Evolutionary conservation across 371 early-diverging fungal species (phyloP).

Genomic region (Dichotomocladium elegans): DNA sequence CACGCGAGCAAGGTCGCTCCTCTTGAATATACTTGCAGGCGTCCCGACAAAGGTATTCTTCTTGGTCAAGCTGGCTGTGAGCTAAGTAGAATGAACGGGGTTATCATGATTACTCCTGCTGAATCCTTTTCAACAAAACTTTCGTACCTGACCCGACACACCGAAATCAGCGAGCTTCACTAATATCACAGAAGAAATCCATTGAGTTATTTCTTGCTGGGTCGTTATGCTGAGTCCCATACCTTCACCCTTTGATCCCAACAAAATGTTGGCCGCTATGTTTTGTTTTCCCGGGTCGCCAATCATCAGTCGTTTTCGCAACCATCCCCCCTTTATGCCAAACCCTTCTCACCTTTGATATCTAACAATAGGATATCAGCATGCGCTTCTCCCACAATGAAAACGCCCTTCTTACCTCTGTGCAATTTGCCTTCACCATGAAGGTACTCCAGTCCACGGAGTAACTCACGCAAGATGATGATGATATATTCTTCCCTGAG

Average conservation of each 20-base stretch:
- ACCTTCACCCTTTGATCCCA: constrained; percentile 73
- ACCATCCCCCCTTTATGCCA: neutral
- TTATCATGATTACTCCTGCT: too few relatives aligned
- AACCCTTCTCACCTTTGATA: constrained; percentile 63
- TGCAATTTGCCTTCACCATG: constrained; percentile 94
- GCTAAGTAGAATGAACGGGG: constrained; percentile 27
- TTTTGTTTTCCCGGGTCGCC: neutral
- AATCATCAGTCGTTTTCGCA: neutral
- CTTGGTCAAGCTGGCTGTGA: constrained; percentile 90
- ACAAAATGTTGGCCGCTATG: constrained; percentile 83
- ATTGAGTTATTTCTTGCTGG: too few relatives aligned
- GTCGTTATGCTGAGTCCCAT: too few relatives aligned
- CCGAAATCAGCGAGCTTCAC: constrained; percentile 98
- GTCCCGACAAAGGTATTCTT: constrained; percentile 99
- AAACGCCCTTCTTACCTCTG: constrained; percentile 52
- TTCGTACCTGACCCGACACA: constrained; percentile 84
- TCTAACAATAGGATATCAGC: constrained; percentile 40
- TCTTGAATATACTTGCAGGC: constrained; percentile 59
- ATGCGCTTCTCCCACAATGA: neutral
- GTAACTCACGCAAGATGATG: constrained; percentile 86
- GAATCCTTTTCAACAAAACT: too few relatives aligned
- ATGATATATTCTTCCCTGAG: constrained; percentile 90
- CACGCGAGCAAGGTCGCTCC: neutral
- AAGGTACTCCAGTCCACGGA: constrained; percentile 92
- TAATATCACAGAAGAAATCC: too few relatives aligned